Percentiles rank a stretch among this genome's conserved stretches.
phyloP scores from a whole-genome alignment of 108 stramenopile genomes.

The Thalassiosira profunda region DNA sequence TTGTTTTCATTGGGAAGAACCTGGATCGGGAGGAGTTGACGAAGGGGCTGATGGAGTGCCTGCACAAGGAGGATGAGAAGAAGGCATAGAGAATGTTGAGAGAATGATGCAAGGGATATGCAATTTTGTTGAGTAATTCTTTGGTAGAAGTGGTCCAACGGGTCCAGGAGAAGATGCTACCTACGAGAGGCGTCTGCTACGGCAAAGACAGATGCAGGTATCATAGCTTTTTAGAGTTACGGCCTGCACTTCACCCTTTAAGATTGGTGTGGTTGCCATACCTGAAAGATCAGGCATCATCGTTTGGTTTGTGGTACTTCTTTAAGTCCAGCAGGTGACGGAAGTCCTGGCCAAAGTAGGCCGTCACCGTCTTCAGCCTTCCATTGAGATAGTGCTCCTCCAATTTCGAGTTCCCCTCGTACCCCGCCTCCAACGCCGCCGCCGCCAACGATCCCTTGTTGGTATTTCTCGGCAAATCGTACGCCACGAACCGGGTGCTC shows the following conservation, averaged over 20 bases:
- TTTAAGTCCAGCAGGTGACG: slow-evolving; percentile 44
- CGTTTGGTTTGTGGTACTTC: background rate
- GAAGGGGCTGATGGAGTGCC: slow-evolving; percentile 88
- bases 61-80: slow-evolving; percentile 83
- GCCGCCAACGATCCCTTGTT: slow-evolving; percentile 72
- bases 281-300: too few species aligned
- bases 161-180: too few species aligned
- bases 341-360: slow-evolving; percentile 77
- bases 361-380: slow-evolving; percentile 89
- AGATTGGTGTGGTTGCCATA: too few species aligned
- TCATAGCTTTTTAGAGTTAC: too few species aligned
- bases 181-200: too few species aligned
- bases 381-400: slow-evolving; percentile 91
- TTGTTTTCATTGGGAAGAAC: slow-evolving; percentile 97
- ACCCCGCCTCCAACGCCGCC: slow-evolving; percentile 82
- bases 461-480: slow-evolving; percentile 83
- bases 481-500: slow-evolving; percentile 64
- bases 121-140: too few species aligned
- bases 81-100: background rate
- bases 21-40: slow-evolving; percentile 88
- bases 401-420: slow-evolving; percentile 81
- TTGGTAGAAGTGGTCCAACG: too few species aligned
- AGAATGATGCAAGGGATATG: too few species aligned
- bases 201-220: too few species aligned
- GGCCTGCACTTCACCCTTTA: too few species aligned